Evolutionary conservation across 2,329 filamentous ascomycete species (phyloP).

Genomic region (Sporothrix dimorphospora): DNA sequence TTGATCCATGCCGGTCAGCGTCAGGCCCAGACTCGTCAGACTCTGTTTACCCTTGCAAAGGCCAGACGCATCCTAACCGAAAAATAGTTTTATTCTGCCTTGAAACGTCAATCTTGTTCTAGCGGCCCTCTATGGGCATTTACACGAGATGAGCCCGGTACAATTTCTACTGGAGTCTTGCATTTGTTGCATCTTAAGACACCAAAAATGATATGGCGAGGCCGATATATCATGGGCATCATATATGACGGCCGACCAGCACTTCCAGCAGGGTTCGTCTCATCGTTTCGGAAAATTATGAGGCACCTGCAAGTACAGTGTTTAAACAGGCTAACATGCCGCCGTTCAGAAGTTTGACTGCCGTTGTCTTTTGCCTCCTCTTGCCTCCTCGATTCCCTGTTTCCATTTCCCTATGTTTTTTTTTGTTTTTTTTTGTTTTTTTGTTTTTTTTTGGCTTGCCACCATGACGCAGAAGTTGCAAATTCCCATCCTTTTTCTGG

Average conservation of each 20-base stretch:
- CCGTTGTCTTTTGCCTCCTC: not conserved
- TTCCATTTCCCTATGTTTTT: not conserved
- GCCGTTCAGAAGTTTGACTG: not conserved
- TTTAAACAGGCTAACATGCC: not conserved
- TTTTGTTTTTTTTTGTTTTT: too few relatives aligned
- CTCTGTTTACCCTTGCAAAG: not conserved
- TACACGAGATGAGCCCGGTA: slow-evolving; percentile 14
- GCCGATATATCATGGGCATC: not conserved
- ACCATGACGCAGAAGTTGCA: not conserved
- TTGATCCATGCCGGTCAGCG: not conserved
- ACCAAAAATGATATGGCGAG: not conserved
- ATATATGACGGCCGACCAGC: not conserved
- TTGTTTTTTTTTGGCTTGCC: slow-evolving; percentile 1
- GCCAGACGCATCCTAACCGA: not conserved
- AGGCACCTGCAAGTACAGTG: not conserved
- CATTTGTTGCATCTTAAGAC: not conserved
- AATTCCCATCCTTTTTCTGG: not conserved
- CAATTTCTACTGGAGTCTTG: not conserved
- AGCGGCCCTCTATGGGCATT: not conserved
- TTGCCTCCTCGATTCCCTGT: not conserved
- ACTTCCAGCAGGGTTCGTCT: slow-evolving; percentile 13
- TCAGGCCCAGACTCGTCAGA: not conserved
- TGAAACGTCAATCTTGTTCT: slow-evolving; percentile 6
- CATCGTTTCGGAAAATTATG: not conserved
- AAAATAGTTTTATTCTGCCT: not conserved